Evolutionary conservation across 768 basidiomycete genomes (phyloP).

Genomic region (Tulasnella sp.): DNA sequence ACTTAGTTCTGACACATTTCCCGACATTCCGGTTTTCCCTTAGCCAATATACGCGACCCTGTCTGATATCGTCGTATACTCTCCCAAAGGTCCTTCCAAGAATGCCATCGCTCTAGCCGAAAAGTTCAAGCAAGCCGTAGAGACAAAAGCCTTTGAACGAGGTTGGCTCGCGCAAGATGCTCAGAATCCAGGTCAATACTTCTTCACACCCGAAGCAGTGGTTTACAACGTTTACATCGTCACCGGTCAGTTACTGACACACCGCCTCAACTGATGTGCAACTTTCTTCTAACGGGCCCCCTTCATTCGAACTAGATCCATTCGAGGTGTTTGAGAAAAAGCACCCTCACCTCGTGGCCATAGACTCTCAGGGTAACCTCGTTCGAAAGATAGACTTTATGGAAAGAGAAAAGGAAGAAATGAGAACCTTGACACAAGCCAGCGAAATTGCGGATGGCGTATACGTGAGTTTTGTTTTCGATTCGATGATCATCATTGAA

Average conservation of each 20-base stretch:
- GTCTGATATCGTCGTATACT: slow-evolving; percentile 84
- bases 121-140: slow-evolving; percentile 50
- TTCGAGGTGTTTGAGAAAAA: slow-evolving; percentile 26
- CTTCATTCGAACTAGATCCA: too few relatives aligned
- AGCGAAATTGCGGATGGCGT: slow-evolving; percentile 45
- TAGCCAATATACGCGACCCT: slow-evolving; percentile 76
- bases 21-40: not conserved
- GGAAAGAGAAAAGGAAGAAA: slow-evolving; percentile 75
- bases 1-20: slow-evolving; percentile 2
- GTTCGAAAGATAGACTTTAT: slow-evolving; percentile 51
- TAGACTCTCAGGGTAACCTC: slow-evolving; percentile 23
- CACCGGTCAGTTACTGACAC: slow-evolving; percentile 29
- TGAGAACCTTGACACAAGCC: slow-evolving; percentile 73
- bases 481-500: too few relatives aligned
- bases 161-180: slow-evolving; percentile 14
- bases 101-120: slow-evolving; percentile 48
- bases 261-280: too few relatives aligned
- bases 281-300: too few relatives aligned
- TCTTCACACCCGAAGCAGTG: slow-evolving; percentile 15
- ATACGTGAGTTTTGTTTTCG: slow-evolving; percentile 21
- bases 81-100: slow-evolving; percentile 47
- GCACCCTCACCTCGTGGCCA: slow-evolving; percentile 25
- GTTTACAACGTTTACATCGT: slow-evolving; percentile 71
- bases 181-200: too few relatives aligned
- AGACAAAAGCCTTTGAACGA: slow-evolving; percentile 43